phyloP scores from a whole-genome alignment of 768 basidiomycete species.

The Pleurotus eryngii region DNA sequence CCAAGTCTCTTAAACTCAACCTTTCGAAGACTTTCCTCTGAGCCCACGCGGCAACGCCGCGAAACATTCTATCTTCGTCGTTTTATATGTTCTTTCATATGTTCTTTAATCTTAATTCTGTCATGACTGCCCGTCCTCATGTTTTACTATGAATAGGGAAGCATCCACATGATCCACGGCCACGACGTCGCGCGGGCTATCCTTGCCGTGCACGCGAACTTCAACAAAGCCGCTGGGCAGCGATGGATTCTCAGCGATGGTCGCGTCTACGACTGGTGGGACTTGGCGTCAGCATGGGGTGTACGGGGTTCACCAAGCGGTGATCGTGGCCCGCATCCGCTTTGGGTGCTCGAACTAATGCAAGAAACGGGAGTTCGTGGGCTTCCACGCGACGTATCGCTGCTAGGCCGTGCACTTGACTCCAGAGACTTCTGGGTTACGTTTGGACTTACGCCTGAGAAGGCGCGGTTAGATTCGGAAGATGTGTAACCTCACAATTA shows the following conservation, averaged over 20 bases:
- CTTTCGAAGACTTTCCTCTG: no score
- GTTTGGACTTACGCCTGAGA: slow-evolving; percentile 41
- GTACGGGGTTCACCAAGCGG: slow-evolving; percentile 6
- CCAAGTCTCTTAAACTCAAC: no score
- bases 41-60: no score
- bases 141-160: slow-evolving; percentile 33
- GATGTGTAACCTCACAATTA: not conserved
- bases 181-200: slow-evolving; percentile 56
- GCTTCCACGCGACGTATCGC: slow-evolving; percentile 47
- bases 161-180: slow-evolving; percentile 62
- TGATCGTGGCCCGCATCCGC: slow-evolving; percentile 33
- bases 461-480: slow-evolving; percentile 27
- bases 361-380: slow-evolving; percentile 43
- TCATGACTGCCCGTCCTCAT: no score
- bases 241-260: slow-evolving; percentile 56
- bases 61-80: no score
- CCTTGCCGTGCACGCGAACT: slow-evolving; percentile 50
- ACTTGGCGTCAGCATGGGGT: slow-evolving; percentile 57
- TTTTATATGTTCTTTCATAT: no score
- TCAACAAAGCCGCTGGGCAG: slow-evolving; percentile 42
- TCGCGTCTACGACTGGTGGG: slow-evolving; percentile 69
- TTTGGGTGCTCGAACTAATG: slow-evolving; percentile 62
- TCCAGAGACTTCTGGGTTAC: slow-evolving; percentile 59
- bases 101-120: no score
- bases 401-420: slow-evolving; percentile 53